These are phyloP conservation scores for Nematocida sp. DNA, from an alignment of 371 early-diverging fungal species.

Conservation along the genomic window DNA sequence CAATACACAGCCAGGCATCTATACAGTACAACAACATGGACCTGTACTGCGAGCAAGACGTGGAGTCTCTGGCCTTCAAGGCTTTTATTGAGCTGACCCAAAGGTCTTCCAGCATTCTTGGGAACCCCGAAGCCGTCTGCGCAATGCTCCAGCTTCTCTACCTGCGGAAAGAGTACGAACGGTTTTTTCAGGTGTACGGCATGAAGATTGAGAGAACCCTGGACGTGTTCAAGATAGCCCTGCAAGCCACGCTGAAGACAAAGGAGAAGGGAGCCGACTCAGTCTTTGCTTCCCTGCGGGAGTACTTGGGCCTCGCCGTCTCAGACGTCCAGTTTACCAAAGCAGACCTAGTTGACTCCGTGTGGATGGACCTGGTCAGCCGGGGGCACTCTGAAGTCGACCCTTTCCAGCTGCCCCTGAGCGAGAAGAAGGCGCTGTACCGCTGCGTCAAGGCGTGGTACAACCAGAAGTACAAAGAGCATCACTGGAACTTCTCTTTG, in stretches of 20 bases:
- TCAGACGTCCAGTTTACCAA: neutral
- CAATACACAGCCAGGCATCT: neutral
- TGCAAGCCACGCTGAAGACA: slow-evolving; percentile 29
- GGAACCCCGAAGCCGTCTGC: neutral
- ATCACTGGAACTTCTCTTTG: slow-evolving; percentile 50
- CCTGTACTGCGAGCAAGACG: slow-evolving; percentile 60
- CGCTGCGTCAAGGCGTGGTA: slow-evolving; percentile 25
- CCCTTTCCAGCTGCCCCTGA: neutral
- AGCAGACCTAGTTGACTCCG: neutral
- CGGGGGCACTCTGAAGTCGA: slow-evolving; percentile 8
- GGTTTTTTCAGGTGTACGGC: slow-evolving; percentile 52
- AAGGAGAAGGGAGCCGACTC: neutral
- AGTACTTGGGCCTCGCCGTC: neutral
- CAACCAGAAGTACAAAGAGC: slow-evolving; percentile 10
- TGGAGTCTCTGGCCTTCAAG: slow-evolving; percentile 55
- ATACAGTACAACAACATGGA: slow-evolving; percentile 31
- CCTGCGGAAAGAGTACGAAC: slow-evolving; percentile 49
- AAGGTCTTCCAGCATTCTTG: neutral
- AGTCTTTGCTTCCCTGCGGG: slow-evolving; percentile 12
- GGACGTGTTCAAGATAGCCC: slow-evolving; percentile 42
- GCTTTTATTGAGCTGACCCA: slow-evolving; percentile 20
- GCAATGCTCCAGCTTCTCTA: slow-evolving; percentile 41
- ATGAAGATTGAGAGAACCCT: neutral
- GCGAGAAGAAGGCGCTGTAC: slow-evolving; percentile 7
- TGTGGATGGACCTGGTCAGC: neutral